Evolutionary conservation across 768 basidiomycete genomes (phyloP), one percentile per base, ranked within the genome.

Genomic region (Hypholoma fasciculare): DNA sequence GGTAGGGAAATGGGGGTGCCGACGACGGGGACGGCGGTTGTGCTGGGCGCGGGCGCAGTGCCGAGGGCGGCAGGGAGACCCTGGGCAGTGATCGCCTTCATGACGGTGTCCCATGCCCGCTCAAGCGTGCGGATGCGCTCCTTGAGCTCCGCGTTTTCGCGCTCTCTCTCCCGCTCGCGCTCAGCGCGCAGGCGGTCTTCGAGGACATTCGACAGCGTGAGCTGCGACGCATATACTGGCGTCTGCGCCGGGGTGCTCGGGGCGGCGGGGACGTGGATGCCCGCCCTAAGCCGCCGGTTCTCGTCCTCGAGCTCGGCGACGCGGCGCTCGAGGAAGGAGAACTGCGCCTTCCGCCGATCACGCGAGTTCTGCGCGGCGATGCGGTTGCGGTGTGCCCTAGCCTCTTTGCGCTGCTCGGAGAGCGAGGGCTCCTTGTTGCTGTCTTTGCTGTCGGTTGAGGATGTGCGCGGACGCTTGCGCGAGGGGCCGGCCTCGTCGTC

Each of bases 301-400:
- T 96, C 94, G 56, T 88, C 88, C 76, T 92, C 89, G 56, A 92
- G 87, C 69, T 90, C 86, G 12, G 77, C 69, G 3, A 92, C 89
- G 47, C 87, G 71, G 38, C 74, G 81, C 69, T 90, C 87, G 42
- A 93, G 87, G 62, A 76, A 79, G 1, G 76, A 55, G 69, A 89
- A 93, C 62, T 96, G 92, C 14, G 87, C 88, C 73, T 96, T 96
- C 56, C 93, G 84, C 64, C 90, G 83, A 76, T 96, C 94, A 46
- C 94, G 87, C 11, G 90, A 92, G 76, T 94, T 90, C 78, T 96
- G 94, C 5, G 94, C 94, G 1, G 94, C 94, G 71, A 96, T 92
- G 51, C 94, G 84, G 74, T 96, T 96, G 56, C 94, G 87, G 74
- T 94, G 92, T 14, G 91, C 93, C 62, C 94, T 82, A 49, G 90